These are phyloP conservation scores for Venturia nashicola DNA, from an alignment of 2,329 filamentous ascomycete species.

Conservation along the genomic window DNA sequence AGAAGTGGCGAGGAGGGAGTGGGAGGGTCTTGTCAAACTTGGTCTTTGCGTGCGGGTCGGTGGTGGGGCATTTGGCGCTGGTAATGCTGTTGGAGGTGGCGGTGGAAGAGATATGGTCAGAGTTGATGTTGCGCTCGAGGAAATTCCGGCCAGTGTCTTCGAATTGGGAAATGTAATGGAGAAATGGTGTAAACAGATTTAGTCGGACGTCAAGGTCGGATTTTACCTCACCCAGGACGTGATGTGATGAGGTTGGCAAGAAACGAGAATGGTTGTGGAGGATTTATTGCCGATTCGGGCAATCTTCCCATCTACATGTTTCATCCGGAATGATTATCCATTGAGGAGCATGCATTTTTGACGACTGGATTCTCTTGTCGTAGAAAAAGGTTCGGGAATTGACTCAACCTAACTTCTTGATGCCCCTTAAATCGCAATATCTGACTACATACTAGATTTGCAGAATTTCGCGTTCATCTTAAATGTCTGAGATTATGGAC, in stretches of 20 bases:
- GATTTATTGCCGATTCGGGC: no score
- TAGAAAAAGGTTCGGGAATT: no score
- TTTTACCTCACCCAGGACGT: no score
- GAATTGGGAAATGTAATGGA: constrained; percentile 41
- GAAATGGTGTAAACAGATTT: constrained; percentile 68
- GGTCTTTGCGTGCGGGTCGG: constrained; percentile 53
- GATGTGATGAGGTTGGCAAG: no score
- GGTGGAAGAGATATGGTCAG: constrained; percentile 44
- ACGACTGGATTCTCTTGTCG: no score
- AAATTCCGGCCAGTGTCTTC: constrained; percentile 48
- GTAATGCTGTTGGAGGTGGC: constrained; percentile 13
- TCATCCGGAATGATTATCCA: no score
- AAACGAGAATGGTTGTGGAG: no score
- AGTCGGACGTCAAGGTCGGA: neutral
- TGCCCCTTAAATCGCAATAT: neutral
- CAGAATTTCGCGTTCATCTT: neutral
- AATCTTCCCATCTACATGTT: no score
- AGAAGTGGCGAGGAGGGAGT: constrained; percentile 58
- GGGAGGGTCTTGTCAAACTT: constrained; percentile 60
- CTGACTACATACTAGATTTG: neutral
- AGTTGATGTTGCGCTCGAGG: constrained; percentile 64
- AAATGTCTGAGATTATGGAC: neutral
- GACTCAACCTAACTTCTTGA: no score
- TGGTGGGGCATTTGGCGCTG: constrained; percentile 15
- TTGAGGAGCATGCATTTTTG: no score